Conservation (phyloP, 257 asterid genomes). For the Thymus mandschuricus region DNA sequence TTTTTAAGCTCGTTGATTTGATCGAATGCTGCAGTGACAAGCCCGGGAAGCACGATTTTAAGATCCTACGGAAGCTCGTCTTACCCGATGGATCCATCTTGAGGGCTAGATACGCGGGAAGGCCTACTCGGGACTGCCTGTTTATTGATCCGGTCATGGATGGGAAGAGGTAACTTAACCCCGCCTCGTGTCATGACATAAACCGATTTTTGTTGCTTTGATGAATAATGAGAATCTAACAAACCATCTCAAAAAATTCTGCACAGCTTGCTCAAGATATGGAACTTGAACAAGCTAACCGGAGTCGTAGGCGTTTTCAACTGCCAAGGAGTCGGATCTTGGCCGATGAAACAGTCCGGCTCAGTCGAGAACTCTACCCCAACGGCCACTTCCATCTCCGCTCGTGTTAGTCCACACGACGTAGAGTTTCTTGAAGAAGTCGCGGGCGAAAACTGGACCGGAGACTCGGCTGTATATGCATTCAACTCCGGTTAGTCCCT, state of each 20-base stretch:
- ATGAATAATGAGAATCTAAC: not conserved
- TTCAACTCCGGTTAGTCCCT: constrained; percentile 45
- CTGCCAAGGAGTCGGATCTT: constrained; percentile 75
- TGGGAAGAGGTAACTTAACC: constrained; percentile 37
- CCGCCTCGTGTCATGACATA: too few relatives aligned
- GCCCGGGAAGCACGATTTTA: constrained; percentile 65
- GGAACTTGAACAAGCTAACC: constrained; percentile 70
- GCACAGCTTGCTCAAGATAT: constrained; percentile 63
- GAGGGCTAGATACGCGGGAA: constrained; percentile 62
- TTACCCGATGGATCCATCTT: constrained; percentile 70
- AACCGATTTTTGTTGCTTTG: not conserved
- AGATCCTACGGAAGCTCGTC: constrained; percentile 62
- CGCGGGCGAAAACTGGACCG: constrained; percentile 53
- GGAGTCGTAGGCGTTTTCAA: constrained; percentile 71
- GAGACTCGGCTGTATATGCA: constrained; percentile 50
- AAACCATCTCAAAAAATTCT: not conserved
- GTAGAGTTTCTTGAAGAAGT: constrained; percentile 55
- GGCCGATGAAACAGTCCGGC: constrained; percentile 53
- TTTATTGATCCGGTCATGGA: constrained; percentile 67
- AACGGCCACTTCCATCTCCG: constrained; percentile 23
- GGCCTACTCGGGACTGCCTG: constrained; percentile 70
- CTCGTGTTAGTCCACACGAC: constrained; percentile 52
- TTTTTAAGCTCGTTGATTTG: not conserved
- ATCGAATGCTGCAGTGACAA: constrained; percentile 40
- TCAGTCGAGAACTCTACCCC: constrained; percentile 10